A percentile compares a stretch with the other conserved stretches of the same genome.
These are phyloP conservation scores for Colletotrichum euphorbiae DNA, from an alignment of 2,329 filamentous ascomycete genomes.

Conservation along the genomic window DNA sequence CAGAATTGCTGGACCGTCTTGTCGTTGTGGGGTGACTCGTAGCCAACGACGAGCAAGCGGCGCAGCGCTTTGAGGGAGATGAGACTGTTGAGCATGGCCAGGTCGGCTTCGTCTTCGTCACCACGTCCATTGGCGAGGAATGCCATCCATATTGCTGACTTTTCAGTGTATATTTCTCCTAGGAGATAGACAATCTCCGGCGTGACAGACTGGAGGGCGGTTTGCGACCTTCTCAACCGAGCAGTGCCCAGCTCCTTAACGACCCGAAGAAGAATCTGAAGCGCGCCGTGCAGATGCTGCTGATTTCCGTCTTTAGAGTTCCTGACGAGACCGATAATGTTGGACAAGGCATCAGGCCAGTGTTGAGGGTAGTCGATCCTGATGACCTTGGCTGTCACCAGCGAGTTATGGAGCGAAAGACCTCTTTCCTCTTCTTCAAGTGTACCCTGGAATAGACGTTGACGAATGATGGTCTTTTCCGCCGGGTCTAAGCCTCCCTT, in stretches of 20 bases:
- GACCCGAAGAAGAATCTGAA: slow-evolving; percentile 84
- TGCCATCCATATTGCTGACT: slow-evolving; percentile 75
- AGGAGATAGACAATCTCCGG: slow-evolving; percentile 88
- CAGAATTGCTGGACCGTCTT: slow-evolving; percentile 83
- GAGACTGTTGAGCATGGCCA: slow-evolving; percentile 81
- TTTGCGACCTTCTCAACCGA: slow-evolving; percentile 78
- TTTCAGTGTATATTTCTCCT: slow-evolving; percentile 80
- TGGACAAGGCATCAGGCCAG: slow-evolving; percentile 76
- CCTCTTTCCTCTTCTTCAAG: slow-evolving; percentile 80
- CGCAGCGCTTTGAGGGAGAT: slow-evolving; percentile 83
- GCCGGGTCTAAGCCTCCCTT: slow-evolving; percentile 77
- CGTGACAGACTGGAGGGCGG: slow-evolving; percentile 79
- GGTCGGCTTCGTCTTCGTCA: slow-evolving; percentile 68
- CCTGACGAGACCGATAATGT: slow-evolving; percentile 74
- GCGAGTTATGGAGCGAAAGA: slow-evolving; percentile 87
- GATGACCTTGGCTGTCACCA: slow-evolving; percentile 88
- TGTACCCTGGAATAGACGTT: slow-evolving; percentile 79
- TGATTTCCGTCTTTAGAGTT: slow-evolving; percentile 67
- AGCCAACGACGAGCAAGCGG: slow-evolving; percentile 82
- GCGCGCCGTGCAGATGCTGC: slow-evolving; percentile 75
- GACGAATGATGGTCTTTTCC: slow-evolving; percentile 82
- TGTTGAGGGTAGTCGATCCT: slow-evolving; percentile 89
- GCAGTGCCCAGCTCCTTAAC: slow-evolving; percentile 92
- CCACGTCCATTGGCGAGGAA: slow-evolving; percentile 69
- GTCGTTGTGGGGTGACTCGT: slow-evolving; percentile 85